These are phyloP conservation scores for Mycosarcoma mackinlayi DNA, from an alignment of 1,284 basidiomycete species.

Conservation along the genomic window DNA sequence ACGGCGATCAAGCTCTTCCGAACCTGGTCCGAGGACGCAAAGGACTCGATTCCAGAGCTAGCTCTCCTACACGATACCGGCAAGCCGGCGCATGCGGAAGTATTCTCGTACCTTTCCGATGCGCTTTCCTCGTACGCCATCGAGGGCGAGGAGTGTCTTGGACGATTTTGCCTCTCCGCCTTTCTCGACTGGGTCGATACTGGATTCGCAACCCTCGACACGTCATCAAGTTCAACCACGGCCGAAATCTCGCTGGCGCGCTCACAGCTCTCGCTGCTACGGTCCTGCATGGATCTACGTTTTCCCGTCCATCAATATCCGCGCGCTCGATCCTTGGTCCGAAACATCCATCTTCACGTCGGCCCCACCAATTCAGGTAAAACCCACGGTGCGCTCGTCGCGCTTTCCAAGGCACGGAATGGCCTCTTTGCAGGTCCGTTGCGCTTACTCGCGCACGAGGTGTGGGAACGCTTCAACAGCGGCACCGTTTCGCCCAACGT, in stretches of 20 bases:
- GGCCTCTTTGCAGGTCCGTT: constrained; percentile 93
- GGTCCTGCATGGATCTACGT: constrained; percentile 50
- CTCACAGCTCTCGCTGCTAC: constrained; percentile 44
- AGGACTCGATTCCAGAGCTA: constrained; percentile 11
- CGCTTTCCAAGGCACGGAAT: constrained; percentile 78
- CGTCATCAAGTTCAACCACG: background rate
- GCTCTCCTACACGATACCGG: constrained; percentile 18
- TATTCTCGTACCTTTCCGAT: constrained; percentile 18
- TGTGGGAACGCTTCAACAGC: constrained; percentile 89
- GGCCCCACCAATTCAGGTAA: constrained; percentile 98
- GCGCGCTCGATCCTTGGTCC: constrained; percentile 72
- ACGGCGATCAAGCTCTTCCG: constrained; percentile 21
- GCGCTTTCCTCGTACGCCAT: constrained; percentile 20
- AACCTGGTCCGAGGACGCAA: constrained; percentile 20
- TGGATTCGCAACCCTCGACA: constrained; percentile 2
- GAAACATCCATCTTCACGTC: constrained; percentile 92
- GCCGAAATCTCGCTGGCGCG: constrained; percentile 22
- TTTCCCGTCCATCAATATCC: constrained; percentile 67
- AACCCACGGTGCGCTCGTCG: constrained; percentile 90
- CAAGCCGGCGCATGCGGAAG: background rate
- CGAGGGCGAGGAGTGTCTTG: constrained; percentile 38
- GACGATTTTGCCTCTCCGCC: constrained; percentile 25
- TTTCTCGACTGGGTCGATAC: constrained; percentile 47
- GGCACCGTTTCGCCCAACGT: constrained; percentile 76
- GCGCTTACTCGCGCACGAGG: constrained; percentile 91